These are phyloP conservation scores for Nitzschia sp. DNA, from an alignment of 108 stramenopile genomes.

Conservation along the genomic window DNA sequence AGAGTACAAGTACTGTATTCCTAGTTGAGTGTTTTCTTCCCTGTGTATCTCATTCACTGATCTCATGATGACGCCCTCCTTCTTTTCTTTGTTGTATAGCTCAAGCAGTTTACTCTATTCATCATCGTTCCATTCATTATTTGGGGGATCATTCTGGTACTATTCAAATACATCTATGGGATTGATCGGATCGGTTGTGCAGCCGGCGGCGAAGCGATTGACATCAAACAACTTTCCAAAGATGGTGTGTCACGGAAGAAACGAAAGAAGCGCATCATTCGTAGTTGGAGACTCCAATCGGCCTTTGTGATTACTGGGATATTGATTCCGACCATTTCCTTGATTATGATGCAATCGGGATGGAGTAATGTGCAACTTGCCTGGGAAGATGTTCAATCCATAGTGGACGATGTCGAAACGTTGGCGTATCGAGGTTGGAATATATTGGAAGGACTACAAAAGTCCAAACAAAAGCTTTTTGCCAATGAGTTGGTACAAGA, in stretches of 20 bases:
- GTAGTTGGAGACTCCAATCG: constrained; percentile 43
- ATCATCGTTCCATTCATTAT: constrained; percentile 18
- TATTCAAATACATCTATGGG: constrained; percentile 24
- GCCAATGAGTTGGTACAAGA: constrained; percentile 18
- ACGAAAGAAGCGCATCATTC: constrained; percentile 23
- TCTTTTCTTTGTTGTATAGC: not conserved
- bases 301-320: constrained; percentile 30
- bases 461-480: not conserved
- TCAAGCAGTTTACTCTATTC: constrained; percentile 29
- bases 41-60: not conserved
- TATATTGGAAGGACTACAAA: constrained; percentile 8
- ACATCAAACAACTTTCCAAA: constrained; percentile 29
- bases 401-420: constrained; percentile 34
- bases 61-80: not conserved
- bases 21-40: too few relatives aligned
- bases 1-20: too few relatives aligned
- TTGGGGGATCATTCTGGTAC: constrained; percentile 27
- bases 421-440: constrained; percentile 30
- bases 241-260: constrained; percentile 24
- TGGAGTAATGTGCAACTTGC: constrained; percentile 18
- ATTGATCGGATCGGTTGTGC: constrained; percentile 40
- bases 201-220: constrained; percentile 40
- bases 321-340: constrained; percentile 27
- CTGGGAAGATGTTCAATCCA: constrained; percentile 18
- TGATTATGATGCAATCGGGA: constrained; percentile 31